A percentile compares a stretch with the other conserved stretches of the same genome.
Conservation (phyloP, 345 rosid species). For the Eucalyptus lansdowneana region DNA sequence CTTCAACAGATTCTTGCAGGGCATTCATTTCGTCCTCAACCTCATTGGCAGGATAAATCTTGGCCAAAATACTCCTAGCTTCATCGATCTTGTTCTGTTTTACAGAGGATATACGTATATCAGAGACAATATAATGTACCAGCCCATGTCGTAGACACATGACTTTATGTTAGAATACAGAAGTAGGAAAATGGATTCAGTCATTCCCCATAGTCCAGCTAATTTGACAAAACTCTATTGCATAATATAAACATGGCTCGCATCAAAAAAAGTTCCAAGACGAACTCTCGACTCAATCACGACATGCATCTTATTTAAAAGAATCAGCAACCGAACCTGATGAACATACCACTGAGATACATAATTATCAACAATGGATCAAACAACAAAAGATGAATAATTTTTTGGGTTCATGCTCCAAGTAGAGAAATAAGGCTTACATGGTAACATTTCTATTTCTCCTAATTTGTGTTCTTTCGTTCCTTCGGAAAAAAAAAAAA, state of each 20-base stretch:
- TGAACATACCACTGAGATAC: neutral
- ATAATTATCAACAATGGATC: neutral
- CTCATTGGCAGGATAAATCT: conserved; percentile 52
- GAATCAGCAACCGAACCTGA: neutral
- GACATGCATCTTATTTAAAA: neutral
- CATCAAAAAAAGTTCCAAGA: neutral
- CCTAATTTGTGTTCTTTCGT: too few relatives aligned
- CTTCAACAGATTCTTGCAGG: conserved; percentile 33
- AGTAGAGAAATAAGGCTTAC: neutral
- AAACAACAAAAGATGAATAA: neutral
- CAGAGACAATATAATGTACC: neutral
- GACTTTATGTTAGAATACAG: neutral
- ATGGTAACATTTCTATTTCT: too few relatives aligned
- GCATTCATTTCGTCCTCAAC: conserved; percentile 43
- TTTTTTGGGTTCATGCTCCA: neutral
- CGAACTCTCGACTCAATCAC: neutral
- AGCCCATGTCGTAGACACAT: neutral
- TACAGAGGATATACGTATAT: neutral
- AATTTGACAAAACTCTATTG: neutral
- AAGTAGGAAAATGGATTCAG: neutral
- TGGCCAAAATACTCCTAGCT: conserved; percentile 50
- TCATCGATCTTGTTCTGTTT: conserved; percentile 33
- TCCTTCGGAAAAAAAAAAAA: too few relatives aligned
- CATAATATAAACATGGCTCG: too few relatives aligned
- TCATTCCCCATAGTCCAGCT: neutral